A percentile compares a stretch with the other conserved stretches of the same genome.
phyloP scores from a whole-genome alignment of 805 yeast species.

The Candida coquimbonensis region DNA sequence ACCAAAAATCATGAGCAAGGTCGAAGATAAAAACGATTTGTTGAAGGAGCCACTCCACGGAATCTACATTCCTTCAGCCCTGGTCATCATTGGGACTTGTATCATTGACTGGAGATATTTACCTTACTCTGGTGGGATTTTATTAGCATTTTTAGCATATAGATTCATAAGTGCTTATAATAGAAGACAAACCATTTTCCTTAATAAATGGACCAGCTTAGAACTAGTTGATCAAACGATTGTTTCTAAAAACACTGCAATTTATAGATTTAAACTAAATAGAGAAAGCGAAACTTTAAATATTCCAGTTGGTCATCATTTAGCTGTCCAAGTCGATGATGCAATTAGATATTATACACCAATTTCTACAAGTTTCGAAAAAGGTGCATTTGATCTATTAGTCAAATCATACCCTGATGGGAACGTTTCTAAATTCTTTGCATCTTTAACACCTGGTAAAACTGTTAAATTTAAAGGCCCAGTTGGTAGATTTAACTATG shows the following conservation, averaged over 20 bases:
- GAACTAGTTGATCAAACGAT: slow-evolving; percentile 72
- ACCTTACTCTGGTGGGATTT: slow-evolving; percentile 34
- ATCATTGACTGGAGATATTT: slow-evolving; percentile 45
- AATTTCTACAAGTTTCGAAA: slow-evolving; percentile 59
- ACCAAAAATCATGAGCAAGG: neutral
- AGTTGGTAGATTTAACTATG: slow-evolving; percentile 62
- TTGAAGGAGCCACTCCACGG: slow-evolving; percentile 71
- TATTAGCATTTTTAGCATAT: slow-evolving; percentile 32
- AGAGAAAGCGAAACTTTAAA: slow-evolving; percentile 54
- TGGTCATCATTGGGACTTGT: slow-evolving; percentile 53
- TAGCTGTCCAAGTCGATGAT: slow-evolving; percentile 46
- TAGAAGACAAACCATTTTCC: slow-evolving; percentile 37
- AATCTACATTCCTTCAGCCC: slow-evolving; percentile 58
- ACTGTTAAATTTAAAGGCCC: slow-evolving; percentile 72
- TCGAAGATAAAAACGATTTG: slow-evolving; percentile 40
- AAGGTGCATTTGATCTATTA: slow-evolving; percentile 69
- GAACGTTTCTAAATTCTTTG: slow-evolving; percentile 59
- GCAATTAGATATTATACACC: slow-evolving; percentile 67
- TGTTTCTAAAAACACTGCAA: slow-evolving; percentile 60
- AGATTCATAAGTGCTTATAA: slow-evolving; percentile 31
- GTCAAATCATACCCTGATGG: slow-evolving; percentile 75
- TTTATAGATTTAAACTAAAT: slow-evolving; percentile 62
- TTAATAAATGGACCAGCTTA: slow-evolving; percentile 52
- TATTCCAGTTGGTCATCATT: slow-evolving; percentile 70
- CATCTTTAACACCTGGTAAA: slow-evolving; percentile 56